Percentiles rank a stretch among this genome's conserved stretches.
These are phyloP conservation scores for Trichophyton schoenleinii DNA, from an alignment of 2,329 filamentous ascomycete species.

Conservation along the genomic window DNA sequence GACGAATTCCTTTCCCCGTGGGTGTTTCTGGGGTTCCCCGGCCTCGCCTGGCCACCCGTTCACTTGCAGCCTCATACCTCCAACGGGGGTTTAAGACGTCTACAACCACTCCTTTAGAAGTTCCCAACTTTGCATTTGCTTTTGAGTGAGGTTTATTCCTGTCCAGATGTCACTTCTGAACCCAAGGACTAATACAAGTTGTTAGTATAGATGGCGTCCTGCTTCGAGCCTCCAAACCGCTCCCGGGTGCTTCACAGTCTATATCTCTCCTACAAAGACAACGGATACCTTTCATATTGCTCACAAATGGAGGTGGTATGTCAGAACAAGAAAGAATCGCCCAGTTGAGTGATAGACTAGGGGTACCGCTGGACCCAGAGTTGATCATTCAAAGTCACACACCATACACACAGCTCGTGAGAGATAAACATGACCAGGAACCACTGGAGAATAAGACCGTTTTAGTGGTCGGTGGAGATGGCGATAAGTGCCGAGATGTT, in stretches of 20 bases:
- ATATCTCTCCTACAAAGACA: conserved; percentile 60
- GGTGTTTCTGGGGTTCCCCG: neutral
- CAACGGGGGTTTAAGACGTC: conserved; percentile 7
- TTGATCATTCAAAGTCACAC: conserved; percentile 87
- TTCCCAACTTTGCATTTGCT: conserved; percentile 33
- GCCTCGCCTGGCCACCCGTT: neutral
- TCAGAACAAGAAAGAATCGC: conserved; percentile 60
- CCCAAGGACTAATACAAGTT: neutral
- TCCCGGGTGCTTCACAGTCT: conserved; percentile 64
- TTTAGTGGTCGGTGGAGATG: conserved; percentile 59
- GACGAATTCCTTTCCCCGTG: neutral
- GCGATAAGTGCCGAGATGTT: conserved; percentile 55
- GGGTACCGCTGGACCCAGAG: conserved; percentile 49
- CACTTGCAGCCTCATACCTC: neutral
- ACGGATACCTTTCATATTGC: conserved; percentile 77
- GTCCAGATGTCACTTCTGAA: neutral
- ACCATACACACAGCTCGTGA: conserved; percentile 62
- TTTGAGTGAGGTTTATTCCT: conserved; percentile 29
- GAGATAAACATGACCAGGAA: conserved; percentile 42
- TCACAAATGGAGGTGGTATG: conserved; percentile 91
- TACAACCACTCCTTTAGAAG: neutral
- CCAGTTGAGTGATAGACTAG: conserved; percentile 55
- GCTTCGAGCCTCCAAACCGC: conserved; percentile 63
- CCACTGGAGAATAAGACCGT: conserved; percentile 53
- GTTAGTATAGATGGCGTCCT: conserved; percentile 85